phyloP scores from a whole-genome alignment of 176 grass and related monocot species.

The Pontederia paniculata region DNA sequence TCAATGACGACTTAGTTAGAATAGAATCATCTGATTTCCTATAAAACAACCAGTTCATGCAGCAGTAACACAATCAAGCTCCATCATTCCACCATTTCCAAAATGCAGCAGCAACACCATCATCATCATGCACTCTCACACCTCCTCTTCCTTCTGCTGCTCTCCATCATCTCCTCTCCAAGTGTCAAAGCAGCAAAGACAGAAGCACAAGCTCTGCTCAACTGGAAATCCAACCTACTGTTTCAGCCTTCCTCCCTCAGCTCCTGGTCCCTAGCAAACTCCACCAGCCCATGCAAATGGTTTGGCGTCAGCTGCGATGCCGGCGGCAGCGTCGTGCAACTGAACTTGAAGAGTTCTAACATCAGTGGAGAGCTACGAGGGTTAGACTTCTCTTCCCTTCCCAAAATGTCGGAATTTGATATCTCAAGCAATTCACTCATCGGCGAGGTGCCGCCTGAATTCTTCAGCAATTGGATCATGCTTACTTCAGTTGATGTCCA shows the following conservation, averaged over 20 bases:
- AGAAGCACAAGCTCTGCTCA: slow-evolving; percentile 31
- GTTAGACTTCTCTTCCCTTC: no score
- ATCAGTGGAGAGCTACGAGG: no score
- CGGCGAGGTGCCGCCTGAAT: slow-evolving; percentile 33
- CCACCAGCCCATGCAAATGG: slow-evolving; percentile 41
- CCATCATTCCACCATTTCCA: no score
- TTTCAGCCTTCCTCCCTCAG: slow-evolving; percentile 21
- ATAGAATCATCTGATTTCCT: no score
- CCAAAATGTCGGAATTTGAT: slow-evolving; percentile 10
- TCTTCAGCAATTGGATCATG: slow-evolving; percentile 48
- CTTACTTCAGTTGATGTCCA: slow-evolving; percentile 51
- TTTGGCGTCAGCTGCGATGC: slow-evolving; percentile 42
- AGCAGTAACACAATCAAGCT: no score
- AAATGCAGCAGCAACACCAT: no score
- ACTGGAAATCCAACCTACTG: slow-evolving; percentile 49
- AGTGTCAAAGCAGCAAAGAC: slow-evolving; percentile 20
- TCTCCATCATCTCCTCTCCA: slow-evolving; percentile 1
- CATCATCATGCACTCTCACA: no score
- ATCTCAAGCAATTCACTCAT: slow-evolving; percentile 61
- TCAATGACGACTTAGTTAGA: no score
- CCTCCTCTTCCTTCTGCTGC: background rate
- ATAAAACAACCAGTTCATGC: no score
- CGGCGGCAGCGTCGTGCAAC: slow-evolving; percentile 28
- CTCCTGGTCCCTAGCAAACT: slow-evolving; percentile 35
- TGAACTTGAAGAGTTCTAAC: slow-evolving; percentile 25